A percentile compares a stretch with the other conserved stretches of the same genome.
Conservation (phyloP, 2,329 filamentous ascomycete species). For the Aspergillus sp. region DNA sequence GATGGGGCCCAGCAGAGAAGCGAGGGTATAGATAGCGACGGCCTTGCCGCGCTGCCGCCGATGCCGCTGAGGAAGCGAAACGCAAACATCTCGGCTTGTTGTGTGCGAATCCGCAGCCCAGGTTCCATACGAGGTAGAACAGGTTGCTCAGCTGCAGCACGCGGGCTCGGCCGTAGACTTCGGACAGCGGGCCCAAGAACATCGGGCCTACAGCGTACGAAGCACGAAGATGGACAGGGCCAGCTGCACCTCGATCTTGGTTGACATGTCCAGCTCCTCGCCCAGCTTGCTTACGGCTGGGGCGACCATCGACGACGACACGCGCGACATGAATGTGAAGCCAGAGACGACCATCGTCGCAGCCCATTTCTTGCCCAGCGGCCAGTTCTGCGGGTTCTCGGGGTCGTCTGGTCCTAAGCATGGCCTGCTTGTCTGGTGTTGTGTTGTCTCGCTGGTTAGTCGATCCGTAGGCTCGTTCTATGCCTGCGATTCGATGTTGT, state of each 20-base stretch:
- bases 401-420: no score
- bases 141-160: neutral
- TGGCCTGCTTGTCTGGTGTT: no score
- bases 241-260: neutral
- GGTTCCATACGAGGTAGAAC: neutral
- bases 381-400: constrained; percentile 1
- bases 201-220: neutral
- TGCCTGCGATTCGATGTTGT: no score
- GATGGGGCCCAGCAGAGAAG: constrained; percentile 40
- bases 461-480: no score
- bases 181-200: neutral
- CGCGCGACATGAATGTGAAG: no score
- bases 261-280: neutral
- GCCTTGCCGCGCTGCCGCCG: constrained; percentile 36
- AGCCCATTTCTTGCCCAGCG: neutral
- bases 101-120: neutral
- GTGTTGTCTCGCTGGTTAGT: no score
- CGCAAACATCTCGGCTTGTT: neutral
- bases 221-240: constrained; percentile 1
- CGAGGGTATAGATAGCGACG: constrained; percentile 50
- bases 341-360: neutral
- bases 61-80: neutral
- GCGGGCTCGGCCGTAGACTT: neutral
- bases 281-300: neutral
- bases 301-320: neutral